Evolutionary conservation across 164 flowering plant genomes (phyloP).

Genomic region (Vitis rupestris): DNA sequence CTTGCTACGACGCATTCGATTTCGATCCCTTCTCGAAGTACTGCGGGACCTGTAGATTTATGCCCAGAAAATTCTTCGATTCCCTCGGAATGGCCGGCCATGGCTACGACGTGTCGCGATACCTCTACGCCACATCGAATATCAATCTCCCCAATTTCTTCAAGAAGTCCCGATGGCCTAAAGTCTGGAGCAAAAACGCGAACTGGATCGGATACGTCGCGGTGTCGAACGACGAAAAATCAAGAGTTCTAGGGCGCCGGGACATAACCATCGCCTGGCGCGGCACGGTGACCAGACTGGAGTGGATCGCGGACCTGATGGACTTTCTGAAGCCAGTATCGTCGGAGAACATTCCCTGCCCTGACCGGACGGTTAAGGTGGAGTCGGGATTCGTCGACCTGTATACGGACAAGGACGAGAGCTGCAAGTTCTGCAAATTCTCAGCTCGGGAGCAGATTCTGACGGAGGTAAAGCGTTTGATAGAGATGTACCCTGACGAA

Average conservation of each 20-base stretch:
- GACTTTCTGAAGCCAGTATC: conserved; percentile 47
- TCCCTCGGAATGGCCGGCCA: conserved; percentile 28
- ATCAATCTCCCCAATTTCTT: conserved; percentile 70
- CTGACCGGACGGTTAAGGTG: conserved; percentile 57
- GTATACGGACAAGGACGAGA: conserved; percentile 62
- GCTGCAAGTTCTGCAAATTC: conserved; percentile 45
- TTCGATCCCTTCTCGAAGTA: conserved; percentile 64
- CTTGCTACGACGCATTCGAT: conserved; percentile 81
- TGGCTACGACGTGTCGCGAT: conserved; percentile 64
- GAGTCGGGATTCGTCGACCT: conserved; percentile 76
- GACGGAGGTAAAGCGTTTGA: conserved; percentile 44
- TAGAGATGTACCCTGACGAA: conserved; percentile 42
- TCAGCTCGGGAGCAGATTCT: conserved; percentile 77
- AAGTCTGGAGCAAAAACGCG: conserved; percentile 67
- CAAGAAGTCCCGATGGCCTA: conserved; percentile 48
- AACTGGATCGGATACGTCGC: conserved; percentile 94
- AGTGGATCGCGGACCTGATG: conserved; percentile 75
- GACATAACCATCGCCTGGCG: conserved; percentile 80
- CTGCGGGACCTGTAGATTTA: conserved; percentile 62
- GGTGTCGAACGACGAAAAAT: conserved; percentile 63
- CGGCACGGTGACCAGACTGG: conserved; percentile 76
- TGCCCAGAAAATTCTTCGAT: conserved; percentile 40
- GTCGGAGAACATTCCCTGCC: conserved; percentile 41
- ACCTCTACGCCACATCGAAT: conserved; percentile 71
- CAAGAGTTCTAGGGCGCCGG: conserved; percentile 65